Percentiles rank a stretch among this genome's conserved stretches.
Conservation (phyloP, 2,329 filamentous ascomycete species). For the Trichoderma guizhouense region DNA sequence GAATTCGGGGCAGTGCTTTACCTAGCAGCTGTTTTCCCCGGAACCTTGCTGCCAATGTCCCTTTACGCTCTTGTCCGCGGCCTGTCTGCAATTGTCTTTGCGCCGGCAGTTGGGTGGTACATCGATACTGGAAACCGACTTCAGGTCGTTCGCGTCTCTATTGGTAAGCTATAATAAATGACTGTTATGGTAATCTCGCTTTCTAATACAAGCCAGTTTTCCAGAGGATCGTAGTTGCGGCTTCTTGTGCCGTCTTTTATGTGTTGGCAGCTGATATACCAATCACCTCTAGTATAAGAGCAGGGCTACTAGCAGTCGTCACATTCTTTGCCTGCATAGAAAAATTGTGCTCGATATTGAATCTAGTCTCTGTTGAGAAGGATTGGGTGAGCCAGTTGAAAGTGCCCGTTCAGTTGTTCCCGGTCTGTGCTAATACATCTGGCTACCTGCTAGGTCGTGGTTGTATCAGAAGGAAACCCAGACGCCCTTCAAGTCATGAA, state of each 20-base stretch:
- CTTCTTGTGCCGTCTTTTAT: slow-evolving; percentile 47
- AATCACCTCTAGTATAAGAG: neutral
- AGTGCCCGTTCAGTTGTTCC: neutral
- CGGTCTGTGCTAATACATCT: neutral
- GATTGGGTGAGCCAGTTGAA: slow-evolving; percentile 56
- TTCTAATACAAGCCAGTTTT: slow-evolving; percentile 24
- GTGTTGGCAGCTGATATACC: slow-evolving; percentile 19
- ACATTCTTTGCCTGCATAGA: slow-evolving; percentile 61
- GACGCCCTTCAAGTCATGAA: slow-evolving; percentile 40
- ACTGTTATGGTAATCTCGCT: neutral
- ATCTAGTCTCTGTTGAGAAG: slow-evolving; percentile 65
- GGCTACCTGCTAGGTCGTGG: slow-evolving; percentile 27
- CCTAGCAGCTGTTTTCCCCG: slow-evolving; percentile 52
- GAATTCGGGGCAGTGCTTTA: slow-evolving; percentile 61
- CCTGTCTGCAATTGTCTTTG: slow-evolving; percentile 54
- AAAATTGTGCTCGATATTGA: slow-evolving; percentile 63
- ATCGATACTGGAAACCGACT: slow-evolving; percentile 57
- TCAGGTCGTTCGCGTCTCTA: slow-evolving; percentile 49
- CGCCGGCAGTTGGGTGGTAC: slow-evolving; percentile 54
- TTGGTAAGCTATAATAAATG: slow-evolving; percentile 28
- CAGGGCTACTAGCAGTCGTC: neutral
- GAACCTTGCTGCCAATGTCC: slow-evolving; percentile 63
- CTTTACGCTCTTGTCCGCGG: slow-evolving; percentile 65
- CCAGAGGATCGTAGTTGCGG: slow-evolving; percentile 44
- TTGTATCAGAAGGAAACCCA: slow-evolving; percentile 24